phyloP scores from a whole-genome alignment of 345 rosid species.

The Camelina neglecta region DNA sequence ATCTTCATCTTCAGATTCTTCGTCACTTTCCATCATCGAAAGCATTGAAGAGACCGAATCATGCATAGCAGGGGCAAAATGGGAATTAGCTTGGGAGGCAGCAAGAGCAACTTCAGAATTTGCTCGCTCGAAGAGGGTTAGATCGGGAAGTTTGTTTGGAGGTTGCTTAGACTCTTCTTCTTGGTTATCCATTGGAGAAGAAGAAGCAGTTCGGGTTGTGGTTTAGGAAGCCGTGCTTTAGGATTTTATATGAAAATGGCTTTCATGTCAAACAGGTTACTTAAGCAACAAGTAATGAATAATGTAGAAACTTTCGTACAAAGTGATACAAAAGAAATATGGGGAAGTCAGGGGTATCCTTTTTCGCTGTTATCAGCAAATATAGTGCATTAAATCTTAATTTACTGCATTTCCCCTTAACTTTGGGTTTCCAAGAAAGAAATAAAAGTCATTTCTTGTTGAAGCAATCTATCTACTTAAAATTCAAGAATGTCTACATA shows the following conservation, averaged over 20 bases:
- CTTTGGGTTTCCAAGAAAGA: slow-evolving; percentile 8
- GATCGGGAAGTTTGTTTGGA: slow-evolving; percentile 33
- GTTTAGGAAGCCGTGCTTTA: background rate
- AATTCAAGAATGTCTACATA: too few relatives aligned
- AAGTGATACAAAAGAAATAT: slow-evolving; percentile 39
- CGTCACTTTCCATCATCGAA: slow-evolving; percentile 49
- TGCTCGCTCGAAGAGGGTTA: slow-evolving; percentile 41
- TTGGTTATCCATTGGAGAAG: slow-evolving; percentile 37
- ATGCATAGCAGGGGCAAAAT: slow-evolving; percentile 5
- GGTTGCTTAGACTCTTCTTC: slow-evolving; percentile 31
- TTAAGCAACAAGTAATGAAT: slow-evolving; percentile 36
- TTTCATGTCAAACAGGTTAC: slow-evolving; percentile 36
- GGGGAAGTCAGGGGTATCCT: slow-evolving; percentile 36
- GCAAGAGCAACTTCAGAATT: slow-evolving; percentile 42
- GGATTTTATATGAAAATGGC: slow-evolving; percentile 16
- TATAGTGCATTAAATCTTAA: background rate
- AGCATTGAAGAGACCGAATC: slow-evolving; percentile 24
- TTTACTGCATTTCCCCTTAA: slow-evolving; percentile 17
- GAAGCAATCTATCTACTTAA: background rate
- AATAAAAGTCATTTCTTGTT: background rate
- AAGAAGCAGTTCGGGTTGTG: slow-evolving; percentile 4
- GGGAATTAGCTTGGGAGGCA: slow-evolving; percentile 31
- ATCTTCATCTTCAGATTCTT: slow-evolving; percentile 42
- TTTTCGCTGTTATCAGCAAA: slow-evolving; percentile 26
- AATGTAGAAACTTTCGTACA: slow-evolving; percentile 27